phyloP scores from a whole-genome alignment of 352 stramenopile genomes.

The Blastocystis sp. region DNA sequence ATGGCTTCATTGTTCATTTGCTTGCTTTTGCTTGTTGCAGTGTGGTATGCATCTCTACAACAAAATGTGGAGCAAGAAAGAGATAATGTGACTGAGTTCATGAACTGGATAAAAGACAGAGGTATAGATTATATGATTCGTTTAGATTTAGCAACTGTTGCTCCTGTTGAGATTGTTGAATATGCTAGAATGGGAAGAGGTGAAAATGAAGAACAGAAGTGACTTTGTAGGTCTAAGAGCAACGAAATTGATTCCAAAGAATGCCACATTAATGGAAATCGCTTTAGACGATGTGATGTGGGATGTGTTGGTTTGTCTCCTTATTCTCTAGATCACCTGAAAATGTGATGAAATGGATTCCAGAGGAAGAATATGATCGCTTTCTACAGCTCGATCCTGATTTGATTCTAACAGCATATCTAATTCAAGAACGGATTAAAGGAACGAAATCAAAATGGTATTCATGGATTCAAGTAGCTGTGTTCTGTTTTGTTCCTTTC shows the following conservation, averaged over 20 bases:
- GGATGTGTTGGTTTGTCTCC: background rate
- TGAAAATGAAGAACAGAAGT: background rate
- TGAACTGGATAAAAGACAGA: background rate
- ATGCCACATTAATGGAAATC: background rate
- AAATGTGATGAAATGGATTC: background rate
- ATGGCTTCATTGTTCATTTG: background rate
- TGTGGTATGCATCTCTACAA: background rate
- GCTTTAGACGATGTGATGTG: slow-evolving; percentile 23
- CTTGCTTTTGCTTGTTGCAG: too few species aligned
- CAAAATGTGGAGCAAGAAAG: background rate
- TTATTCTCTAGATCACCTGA: slow-evolving; percentile 5
- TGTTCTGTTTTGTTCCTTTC: background rate
- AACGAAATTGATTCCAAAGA: background rate
- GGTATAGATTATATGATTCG: background rate
- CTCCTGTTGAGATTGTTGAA: background rate
- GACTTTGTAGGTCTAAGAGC: slow-evolving; percentile 19
- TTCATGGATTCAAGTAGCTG: background rate
- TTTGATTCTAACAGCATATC: background rate
- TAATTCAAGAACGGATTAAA: slow-evolving; percentile 26
- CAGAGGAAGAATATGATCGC: background rate
- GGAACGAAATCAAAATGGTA: background rate
- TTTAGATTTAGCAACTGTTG: background rate
- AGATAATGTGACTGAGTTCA: background rate
- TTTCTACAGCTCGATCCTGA: slow-evolving; percentile 1
- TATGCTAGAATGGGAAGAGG: slow-evolving; percentile 17